A percentile compares a stretch with the other conserved stretches of the same genome.
These are phyloP conservation scores for Geotrichum ghanense DNA, from an alignment of 805 yeast genomes.

Conservation along the genomic window DNA sequence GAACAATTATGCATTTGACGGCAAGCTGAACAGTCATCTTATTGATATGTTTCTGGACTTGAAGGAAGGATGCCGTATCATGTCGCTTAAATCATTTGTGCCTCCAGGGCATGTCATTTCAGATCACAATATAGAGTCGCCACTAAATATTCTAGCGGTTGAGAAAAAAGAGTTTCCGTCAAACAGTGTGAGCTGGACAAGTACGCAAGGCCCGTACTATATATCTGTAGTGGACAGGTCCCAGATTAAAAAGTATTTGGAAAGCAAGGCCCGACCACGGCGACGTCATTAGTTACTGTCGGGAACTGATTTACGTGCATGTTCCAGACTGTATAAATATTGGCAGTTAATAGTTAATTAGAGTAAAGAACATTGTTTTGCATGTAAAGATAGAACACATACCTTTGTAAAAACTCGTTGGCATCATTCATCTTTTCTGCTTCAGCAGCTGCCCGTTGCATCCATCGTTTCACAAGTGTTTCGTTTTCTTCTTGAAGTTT, in stretches of 20 bases:
- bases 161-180: slow-evolving; percentile 51
- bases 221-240: slow-evolving; percentile 51
- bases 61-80: slow-evolving; percentile 64
- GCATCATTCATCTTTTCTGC: slow-evolving; percentile 49
- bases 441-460: slow-evolving; percentile 43
- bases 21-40: slow-evolving; percentile 57
- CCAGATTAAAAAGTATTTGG: slow-evolving; percentile 12
- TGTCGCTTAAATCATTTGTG: slow-evolving; percentile 68
- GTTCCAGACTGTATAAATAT: neutral
- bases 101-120: slow-evolving; percentile 62
- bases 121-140: slow-evolving; percentile 39
- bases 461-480: slow-evolving; percentile 45
- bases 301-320: neutral
- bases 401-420: slow-evolving; percentile 25
- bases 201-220: slow-evolving; percentile 64
- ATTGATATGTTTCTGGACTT: slow-evolving; percentile 52
- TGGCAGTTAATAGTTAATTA: neutral
- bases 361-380: neutral
- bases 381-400: neutral
- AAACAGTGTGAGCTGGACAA: slow-evolving; percentile 82
- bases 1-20: slow-evolving; percentile 77
- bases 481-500: slow-evolving; percentile 38
- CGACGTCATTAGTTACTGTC: neutral
- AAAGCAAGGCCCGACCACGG: neutral
- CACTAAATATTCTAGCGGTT: slow-evolving; percentile 55